phyloP scores from a whole-genome alignment of 148 eudicot species.

The Silene uniflora region DNA sequence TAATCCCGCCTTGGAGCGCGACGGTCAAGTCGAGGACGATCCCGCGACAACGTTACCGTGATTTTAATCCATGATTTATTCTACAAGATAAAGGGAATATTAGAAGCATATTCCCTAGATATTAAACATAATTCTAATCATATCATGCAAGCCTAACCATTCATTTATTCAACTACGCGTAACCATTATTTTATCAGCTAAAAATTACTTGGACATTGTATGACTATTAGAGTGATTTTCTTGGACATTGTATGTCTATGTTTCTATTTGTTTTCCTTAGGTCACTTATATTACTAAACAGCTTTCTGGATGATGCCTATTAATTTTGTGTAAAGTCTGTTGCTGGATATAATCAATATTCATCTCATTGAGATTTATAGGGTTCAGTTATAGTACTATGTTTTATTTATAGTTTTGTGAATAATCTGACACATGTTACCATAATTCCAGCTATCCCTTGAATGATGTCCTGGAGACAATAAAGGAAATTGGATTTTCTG shows the following conservation, averaged over 20 bases:
- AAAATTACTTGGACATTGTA: background rate
- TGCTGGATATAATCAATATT: background rate
- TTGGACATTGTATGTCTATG: background rate
- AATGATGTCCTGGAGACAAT: slow-evolving; percentile 88
- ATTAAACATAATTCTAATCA: no score
- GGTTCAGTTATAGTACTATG: background rate
- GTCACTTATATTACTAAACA: background rate
- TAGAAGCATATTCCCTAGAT: no score
- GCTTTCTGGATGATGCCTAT: background rate
- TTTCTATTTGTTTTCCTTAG: background rate
- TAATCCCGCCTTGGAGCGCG: no score
- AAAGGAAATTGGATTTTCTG: slow-evolving; percentile 71
- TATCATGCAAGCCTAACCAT: no score
- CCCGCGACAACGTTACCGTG: no score
- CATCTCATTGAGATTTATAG: background rate
- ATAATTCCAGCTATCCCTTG: slow-evolving; percentile 69
- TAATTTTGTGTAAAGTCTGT: background rate
- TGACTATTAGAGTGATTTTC: background rate
- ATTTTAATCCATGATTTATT: no score
- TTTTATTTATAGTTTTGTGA: background rate
- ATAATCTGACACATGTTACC: slow-evolving; percentile 1
- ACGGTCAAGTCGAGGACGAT: no score
- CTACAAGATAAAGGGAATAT: no score
- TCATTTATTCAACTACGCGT: no score
- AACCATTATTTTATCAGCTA: no score